Evolutionary conservation across 768 basidiomycete species (phyloP).

Genomic region (Tulasnella calospora): DNA sequence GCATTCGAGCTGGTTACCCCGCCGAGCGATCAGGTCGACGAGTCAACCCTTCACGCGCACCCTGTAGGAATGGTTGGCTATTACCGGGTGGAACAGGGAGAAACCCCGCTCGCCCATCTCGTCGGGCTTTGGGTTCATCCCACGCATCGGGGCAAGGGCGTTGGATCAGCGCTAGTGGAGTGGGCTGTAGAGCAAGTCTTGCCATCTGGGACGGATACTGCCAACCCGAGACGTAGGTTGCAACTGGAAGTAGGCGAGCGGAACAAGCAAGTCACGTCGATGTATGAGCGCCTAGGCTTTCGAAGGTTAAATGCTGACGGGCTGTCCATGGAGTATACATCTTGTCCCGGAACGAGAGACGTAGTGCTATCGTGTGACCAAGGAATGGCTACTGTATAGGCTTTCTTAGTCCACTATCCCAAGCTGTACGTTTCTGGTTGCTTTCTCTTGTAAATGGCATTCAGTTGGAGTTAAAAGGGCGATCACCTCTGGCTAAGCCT

Average conservation of each 20-base stretch:
- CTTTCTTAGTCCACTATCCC: too few relatives aligned
- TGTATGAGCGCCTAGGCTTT: background rate
- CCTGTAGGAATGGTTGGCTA: constrained; percentile 5
- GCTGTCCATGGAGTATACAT: background rate
- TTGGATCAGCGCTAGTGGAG: background rate
- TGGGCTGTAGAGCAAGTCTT: background rate
- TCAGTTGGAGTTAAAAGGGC: too few relatives aligned
- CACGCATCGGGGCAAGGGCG: background rate
- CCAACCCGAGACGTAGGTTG: background rate
- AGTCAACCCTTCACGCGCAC: background rate
- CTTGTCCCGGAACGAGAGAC: background rate
- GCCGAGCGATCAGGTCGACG: background rate
- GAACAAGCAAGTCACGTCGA: background rate
- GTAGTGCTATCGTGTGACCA: too few relatives aligned
- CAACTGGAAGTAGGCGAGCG: background rate
- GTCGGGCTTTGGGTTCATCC: constrained; percentile 8
- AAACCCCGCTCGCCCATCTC: background rate
- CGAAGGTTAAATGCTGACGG: background rate
- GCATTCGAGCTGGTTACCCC: background rate
- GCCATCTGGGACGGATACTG: background rate
- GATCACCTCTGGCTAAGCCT: too few relatives aligned
- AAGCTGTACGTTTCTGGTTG: too few relatives aligned
- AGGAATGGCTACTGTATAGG: too few relatives aligned
- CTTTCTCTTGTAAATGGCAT: too few relatives aligned
- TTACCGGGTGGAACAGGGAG: background rate